Evolutionary conservation across 1,139 yeast species (phyloP).

Genomic region (Kurtzmaniella quercitrusa): DNA sequence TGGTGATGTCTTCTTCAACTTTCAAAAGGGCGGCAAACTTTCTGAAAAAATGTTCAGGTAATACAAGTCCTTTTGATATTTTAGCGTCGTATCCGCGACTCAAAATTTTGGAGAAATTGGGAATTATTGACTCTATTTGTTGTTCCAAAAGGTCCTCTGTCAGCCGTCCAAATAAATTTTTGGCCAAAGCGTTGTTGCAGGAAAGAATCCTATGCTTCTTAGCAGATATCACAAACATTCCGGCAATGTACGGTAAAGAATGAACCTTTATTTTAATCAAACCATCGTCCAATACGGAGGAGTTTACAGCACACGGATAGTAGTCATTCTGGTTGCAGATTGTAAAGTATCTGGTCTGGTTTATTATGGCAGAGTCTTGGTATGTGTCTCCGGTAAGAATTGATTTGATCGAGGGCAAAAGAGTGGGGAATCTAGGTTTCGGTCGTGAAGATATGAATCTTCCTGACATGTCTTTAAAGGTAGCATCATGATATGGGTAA

Average conservation of each 20-base stretch:
- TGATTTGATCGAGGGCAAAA: background rate
- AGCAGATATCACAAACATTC: conserved; percentile 68
- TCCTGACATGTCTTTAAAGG: conserved; percentile 1
- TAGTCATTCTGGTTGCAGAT: conserved; percentile 30
- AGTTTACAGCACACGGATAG: conserved; percentile 70
- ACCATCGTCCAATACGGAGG: conserved; percentile 48
- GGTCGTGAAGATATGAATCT: conserved; percentile 17
- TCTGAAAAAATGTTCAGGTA: conserved; percentile 88
- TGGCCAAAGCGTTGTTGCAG: conserved; percentile 75
- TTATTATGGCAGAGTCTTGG: conserved; percentile 46
- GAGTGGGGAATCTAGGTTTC: conserved; percentile 3
- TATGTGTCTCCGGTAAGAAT: background rate
- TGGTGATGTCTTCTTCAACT: conserved; percentile 12
- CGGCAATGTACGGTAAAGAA: conserved; percentile 82
- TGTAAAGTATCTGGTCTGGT: conserved; percentile 60
- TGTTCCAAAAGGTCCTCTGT: conserved; percentile 44
- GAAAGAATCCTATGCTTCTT: conserved; percentile 46
- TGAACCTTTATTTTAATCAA: conserved; percentile 59
- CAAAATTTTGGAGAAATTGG: conserved; percentile 57
- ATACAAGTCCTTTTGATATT: conserved; percentile 52
- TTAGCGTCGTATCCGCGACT: conserved; percentile 37
- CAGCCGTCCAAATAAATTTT: conserved; percentile 70
- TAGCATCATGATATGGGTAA: conserved; percentile 8
- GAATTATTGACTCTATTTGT: conserved; percentile 56
- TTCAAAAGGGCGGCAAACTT: conserved; percentile 39